These are phyloP conservation scores for Seminavis robusta DNA, from an alignment of 108 stramenopile species.

Conservation along the genomic window DNA sequence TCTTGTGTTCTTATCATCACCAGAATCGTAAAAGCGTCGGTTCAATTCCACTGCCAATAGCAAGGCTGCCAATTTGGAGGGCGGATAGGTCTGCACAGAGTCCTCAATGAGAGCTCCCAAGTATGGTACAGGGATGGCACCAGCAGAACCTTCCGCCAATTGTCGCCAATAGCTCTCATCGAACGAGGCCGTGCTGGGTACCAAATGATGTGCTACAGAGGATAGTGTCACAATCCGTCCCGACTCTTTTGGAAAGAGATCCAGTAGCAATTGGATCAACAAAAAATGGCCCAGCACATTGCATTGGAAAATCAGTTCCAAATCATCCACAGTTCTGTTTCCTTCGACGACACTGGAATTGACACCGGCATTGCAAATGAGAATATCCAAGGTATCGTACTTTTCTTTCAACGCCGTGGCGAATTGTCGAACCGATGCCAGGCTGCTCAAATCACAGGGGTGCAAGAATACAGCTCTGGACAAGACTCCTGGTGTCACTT, in stretches of 20 bases:
- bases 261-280: slow-evolving; percentile 56
- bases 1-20: no score
- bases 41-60: slow-evolving; percentile 51
- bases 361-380: slow-evolving; percentile 67
- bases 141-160: not conserved
- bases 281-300: slow-evolving; percentile 69
- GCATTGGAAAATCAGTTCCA: slow-evolving; percentile 57
- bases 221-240: slow-evolving; percentile 52
- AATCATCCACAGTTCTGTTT: slow-evolving; percentile 55
- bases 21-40: slow-evolving; percentile 33
- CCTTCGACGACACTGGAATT: slow-evolving; percentile 54
- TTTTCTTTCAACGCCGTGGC: slow-evolving; percentile 24
- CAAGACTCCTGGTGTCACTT: not conserved
- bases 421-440: slow-evolving; percentile 40
- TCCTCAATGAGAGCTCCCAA: no score
- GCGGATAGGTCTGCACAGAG: no score
- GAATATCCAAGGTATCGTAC: slow-evolving; percentile 32
- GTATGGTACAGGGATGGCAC: slow-evolving; percentile 3
- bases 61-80: slow-evolving; percentile 65
- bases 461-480: slow-evolving; percentile 33
- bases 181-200: not conserved
- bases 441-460: slow-evolving; percentile 40
- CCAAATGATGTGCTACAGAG: slow-evolving; percentile 66
- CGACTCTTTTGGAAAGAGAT: no score
- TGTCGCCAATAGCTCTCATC: slow-evolving; percentile 14